phyloP scores from a whole-genome alignment of 768 basidiomycete genomes.

The Amanita rubescens region DNA sequence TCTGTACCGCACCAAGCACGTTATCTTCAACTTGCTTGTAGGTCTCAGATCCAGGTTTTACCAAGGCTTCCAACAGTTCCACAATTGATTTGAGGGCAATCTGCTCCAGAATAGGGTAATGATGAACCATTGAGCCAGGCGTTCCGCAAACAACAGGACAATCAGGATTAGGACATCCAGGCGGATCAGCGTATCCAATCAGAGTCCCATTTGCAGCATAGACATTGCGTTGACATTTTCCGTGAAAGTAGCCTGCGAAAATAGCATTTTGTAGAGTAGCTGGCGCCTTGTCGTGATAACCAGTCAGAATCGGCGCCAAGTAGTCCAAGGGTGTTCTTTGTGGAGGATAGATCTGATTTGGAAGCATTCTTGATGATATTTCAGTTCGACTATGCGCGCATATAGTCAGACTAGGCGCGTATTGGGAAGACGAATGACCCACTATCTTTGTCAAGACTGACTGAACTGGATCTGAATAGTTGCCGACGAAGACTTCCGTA shows the following conservation, averaged over 20 bases:
- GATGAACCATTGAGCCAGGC: constrained; percentile 73
- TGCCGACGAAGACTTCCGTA: constrained; percentile 45
- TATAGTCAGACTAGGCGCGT: not conserved
- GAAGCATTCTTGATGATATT: constrained; percentile 8
- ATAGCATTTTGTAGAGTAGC: constrained; percentile 44
- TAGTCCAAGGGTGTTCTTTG: constrained; percentile 18
- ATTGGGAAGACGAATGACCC: not conserved
- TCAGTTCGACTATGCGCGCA: constrained; percentile 9
- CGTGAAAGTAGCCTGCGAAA: constrained; percentile 68
- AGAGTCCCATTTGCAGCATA: constrained; percentile 3
- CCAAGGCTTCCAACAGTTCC: constrained; percentile 25
- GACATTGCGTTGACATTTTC: constrained; percentile 49
- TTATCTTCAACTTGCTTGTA: constrained; percentile 36
- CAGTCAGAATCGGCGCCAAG: constrained; percentile 38
- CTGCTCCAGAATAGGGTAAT: constrained; percentile 40
- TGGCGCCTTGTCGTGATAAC: constrained; percentile 40
- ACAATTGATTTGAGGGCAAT: constrained; percentile 43
- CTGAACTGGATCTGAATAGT: constrained; percentile 40
- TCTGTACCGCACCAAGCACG: constrained; percentile 19
- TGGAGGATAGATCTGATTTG: constrained; percentile 6
- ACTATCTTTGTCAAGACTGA: not conserved
- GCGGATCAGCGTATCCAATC: constrained; percentile 44
- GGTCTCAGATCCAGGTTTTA: constrained; percentile 29
- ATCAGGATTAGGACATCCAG: constrained; percentile 73
- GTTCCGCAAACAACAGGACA: constrained; percentile 77